Evolutionary conservation across 2,329 filamentous ascomycete genomes (phyloP).

Genomic region (Monilinia laxa): DNA sequence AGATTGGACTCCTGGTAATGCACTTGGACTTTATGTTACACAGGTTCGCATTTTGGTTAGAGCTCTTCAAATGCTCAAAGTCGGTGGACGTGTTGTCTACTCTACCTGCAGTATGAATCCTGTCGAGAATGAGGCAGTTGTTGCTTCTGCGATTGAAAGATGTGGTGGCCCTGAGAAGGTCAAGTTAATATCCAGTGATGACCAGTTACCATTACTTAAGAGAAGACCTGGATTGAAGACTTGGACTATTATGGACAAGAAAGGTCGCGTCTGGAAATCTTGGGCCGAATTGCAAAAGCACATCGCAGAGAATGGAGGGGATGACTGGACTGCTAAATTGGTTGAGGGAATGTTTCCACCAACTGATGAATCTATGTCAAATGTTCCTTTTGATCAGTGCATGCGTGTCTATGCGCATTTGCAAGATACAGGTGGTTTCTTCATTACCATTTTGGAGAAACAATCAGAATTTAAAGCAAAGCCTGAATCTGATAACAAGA

Average conservation of each 20-base stretch:
- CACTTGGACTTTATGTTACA: conserved; percentile 79
- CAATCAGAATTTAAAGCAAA: conserved; percentile 78
- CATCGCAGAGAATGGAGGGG: conserved; percentile 59
- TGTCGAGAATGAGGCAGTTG: conserved; percentile 91
- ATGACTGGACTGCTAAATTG: conserved; percentile 63
- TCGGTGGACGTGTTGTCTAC: conserved; percentile 91
- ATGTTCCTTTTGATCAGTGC: conserved; percentile 81
- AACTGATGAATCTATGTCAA: conserved; percentile 53
- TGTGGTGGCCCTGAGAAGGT: conserved; percentile 84
- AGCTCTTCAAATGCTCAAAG: conserved; percentile 92
- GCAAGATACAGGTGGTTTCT: conserved; percentile 96
- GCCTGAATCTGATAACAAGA: conserved; percentile 61
- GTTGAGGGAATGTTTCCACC: conserved; percentile 81
- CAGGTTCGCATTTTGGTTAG: conserved; percentile 89
- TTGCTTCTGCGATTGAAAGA: conserved; percentile 82
- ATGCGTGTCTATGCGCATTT: conserved; percentile 93
- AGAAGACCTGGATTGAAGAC: conserved; percentile 71
- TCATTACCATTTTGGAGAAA: conserved; percentile 95
- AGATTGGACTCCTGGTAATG: conserved; percentile 88
- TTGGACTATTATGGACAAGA: conserved; percentile 93
- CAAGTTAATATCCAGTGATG: conserved; percentile 78
- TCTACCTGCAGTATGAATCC: conserved; percentile 99
- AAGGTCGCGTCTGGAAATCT: conserved; percentile 72
- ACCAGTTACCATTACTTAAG: conserved; percentile 73
- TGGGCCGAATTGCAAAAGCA: conserved; percentile 80